Evolutionary conservation across 495 filamentous ascomycete genomes (phyloP).

Genomic region (Pseudotulostoma volvatum): DNA sequence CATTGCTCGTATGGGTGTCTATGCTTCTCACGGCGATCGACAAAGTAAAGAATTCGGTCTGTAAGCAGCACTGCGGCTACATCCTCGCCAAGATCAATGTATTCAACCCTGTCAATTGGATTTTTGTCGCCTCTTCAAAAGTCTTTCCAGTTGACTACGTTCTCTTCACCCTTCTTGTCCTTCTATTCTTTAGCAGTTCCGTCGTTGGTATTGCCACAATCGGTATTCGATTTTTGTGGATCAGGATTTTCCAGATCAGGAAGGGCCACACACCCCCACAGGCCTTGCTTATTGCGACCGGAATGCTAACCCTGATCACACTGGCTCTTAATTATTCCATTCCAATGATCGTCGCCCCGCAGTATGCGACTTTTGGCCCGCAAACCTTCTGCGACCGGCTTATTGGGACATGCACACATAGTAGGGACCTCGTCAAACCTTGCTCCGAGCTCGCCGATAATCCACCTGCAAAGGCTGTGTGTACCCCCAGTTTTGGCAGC

Average conservation of each 20-base stretch:
- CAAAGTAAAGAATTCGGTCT: constrained; percentile 87
- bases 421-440: constrained; percentile 50
- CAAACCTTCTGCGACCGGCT: constrained; percentile 78
- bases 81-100: constrained; percentile 81
- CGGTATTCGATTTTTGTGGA: constrained; percentile 91
- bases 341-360: constrained; percentile 79
- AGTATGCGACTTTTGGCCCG: constrained; percentile 86
- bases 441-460: constrained; percentile 59
- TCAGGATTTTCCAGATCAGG: constrained; percentile 76
- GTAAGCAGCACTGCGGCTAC: constrained; percentile 82
- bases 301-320: constrained; percentile 75
- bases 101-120: constrained; percentile 88
- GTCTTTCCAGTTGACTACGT: constrained; percentile 88
- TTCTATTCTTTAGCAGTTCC: constrained; percentile 74
- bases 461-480: constrained; percentile 51
- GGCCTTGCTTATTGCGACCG: constrained; percentile 78
- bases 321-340: constrained; percentile 83
- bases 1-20: constrained; percentile 63
- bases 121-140: constrained; percentile 65
- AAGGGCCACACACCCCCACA: constrained; percentile 81
- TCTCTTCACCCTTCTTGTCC: constrained; percentile 63
- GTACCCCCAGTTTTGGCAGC: constrained; percentile 76
- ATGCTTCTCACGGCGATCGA: constrained; percentile 95
- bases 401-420: constrained; percentile 14
- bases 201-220: constrained; percentile 71